Base-by-base conservation (phyloP, 2,329 filamentous ascomycete genomes). In the Verruconis gallopava region DNA sequence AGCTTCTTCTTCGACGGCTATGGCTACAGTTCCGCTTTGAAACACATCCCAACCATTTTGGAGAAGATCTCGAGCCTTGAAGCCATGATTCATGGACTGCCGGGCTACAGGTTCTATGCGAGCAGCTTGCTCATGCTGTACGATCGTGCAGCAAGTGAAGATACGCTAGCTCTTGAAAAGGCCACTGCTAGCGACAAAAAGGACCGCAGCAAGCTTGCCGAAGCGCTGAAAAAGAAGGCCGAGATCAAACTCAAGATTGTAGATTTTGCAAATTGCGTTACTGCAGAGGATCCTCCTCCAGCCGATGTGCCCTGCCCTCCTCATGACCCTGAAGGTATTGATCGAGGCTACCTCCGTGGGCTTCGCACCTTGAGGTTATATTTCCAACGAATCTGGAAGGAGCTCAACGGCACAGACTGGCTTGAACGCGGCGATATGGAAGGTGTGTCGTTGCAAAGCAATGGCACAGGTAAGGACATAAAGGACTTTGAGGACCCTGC, bases 231-330 rank as follows among this genome's bases (percentile, higher is more conserved):
- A 34, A 39, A 38, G 11, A 48, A 42, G 9, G 42, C 40, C 5
- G 47, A 79, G 49, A 88, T 93, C 55, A 84, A 94, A 59, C 79
- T 98, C 64, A 95, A 95, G 62, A 93, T 98, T 59, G 89, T 94
- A 44, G 91, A 98, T 61, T 98, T 98, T 65, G 91, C 91, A 48
- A 98, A 98, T 58, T 95, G 89, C 55, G 79, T 96, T 25, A 96
- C 88, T 1, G 83, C 85, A 3, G 81, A 91, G 49, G 86, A 94
- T 53, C 11, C 36, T 14, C 58, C 63, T 38, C 63, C 71, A 1
- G 62, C 77, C 9, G 68, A 75, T 45, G 63, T 68, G 2, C 63
- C 68, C 14, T 95, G 89, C 51, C 91, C 91, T 12, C 91, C 91
- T 3, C 72, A 76, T 45, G 76, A 93, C 55, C 84, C 85, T 0